Conservation (phyloP, 1,139 yeast species). For the Arxiozyma heterogenica region DNA sequence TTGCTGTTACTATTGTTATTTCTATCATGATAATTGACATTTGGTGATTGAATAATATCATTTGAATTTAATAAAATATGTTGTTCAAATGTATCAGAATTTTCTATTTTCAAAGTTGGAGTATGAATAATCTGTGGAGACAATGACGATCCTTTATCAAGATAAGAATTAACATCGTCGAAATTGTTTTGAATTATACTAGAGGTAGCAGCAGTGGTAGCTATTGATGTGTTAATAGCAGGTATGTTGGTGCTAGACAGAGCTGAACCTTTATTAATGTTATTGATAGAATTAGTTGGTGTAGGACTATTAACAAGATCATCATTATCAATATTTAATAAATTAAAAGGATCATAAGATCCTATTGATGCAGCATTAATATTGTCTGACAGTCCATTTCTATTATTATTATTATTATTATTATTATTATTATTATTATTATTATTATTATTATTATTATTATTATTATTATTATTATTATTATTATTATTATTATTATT, state of each 20-base stretch:
- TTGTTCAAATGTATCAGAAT: slow-evolving; percentile 4
- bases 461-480: not conserved
- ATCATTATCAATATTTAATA: not conserved
- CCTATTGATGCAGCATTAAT: not conserved
- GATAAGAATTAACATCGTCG: not conserved
- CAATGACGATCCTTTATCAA: not conserved
- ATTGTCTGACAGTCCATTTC: not conserved
- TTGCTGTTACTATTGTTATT: not conserved
- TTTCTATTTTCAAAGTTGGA: slow-evolving; percentile 10
- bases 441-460: not conserved
- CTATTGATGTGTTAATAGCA: not conserved
- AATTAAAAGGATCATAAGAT: not conserved
- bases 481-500: too few relatives aligned
- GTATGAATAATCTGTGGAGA: slow-evolving; percentile 5
- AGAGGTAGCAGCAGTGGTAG: not conserved
- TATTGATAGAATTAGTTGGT: not conserved
- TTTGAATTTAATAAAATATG: not conserved
- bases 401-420: not conserved
- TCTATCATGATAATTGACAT: not conserved
- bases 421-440: not conserved
- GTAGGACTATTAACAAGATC: not conserved
- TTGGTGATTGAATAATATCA: slow-evolving; percentile 1
- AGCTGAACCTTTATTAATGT: not conserved
- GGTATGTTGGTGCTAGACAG: not conserved
- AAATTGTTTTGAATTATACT: not conserved